Base-by-base conservation (phyloP, 2,329 filamentous ascomycete genomes). In the Monosporascus sp. region DNA sequence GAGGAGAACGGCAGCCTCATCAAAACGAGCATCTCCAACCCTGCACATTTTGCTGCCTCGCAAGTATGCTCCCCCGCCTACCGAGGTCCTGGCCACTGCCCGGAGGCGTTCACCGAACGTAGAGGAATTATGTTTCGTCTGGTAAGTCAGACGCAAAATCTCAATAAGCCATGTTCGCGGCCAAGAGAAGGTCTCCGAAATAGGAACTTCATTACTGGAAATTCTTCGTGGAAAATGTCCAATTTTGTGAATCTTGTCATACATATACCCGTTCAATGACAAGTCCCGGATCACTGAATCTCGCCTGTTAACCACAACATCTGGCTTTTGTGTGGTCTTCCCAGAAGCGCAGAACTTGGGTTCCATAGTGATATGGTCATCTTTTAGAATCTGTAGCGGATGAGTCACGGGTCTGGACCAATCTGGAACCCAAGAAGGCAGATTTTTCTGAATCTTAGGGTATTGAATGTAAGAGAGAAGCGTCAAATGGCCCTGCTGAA, bases 341-440 rank as follows among this genome's bases (percentile, higher is more conserved):
- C 24, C 24, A 6, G 24, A 25, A 25, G 24, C 24, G 24, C 3
- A 25, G 27, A 56, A 54, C 38, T 46, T 9, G 3, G 48, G 49
- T 3, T 48, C 2, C 27, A 48, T 41, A 15, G 45, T 49, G 18
- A 54, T 48, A 11, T 49, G 51, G 20, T 51, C 51, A 24, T 54
- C 35, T 2, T 15, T 4, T 1, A 45, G 5, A 5, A 54, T 51
- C 6, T 56, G 54, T 15, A 63, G 15, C 11, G 61, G 55, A n/a
- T 54, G 57, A 3, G 57, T 63, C 35, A 62, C 50, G 48, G 51
- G 57, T 39, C 50, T 57, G 36, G 48, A 56, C 61, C 59, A 63
- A 37, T 63, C 57, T 18, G 61, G 61, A n/a, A 60, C 61, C 61
- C 61, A 63, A n/a, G 61, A 62, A 18, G 61, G 60, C 25, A 63